Conservation (phyloP, 345 rosid genomes). For the Cardamine resedifolia region DNA sequence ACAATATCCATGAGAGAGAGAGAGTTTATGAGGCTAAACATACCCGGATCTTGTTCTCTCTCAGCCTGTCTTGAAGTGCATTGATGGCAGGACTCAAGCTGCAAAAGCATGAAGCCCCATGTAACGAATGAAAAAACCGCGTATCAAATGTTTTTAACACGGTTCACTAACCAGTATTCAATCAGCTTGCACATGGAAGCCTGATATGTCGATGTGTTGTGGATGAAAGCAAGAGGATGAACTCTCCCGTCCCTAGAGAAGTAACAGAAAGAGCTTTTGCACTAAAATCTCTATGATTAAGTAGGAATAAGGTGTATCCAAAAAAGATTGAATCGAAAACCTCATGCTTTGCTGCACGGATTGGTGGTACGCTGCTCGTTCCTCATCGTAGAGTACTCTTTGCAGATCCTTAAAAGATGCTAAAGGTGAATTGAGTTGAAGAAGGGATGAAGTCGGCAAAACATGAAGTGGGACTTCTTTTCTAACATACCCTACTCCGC, state of each 20-base stretch:
- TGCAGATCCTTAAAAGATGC: conserved; percentile 82
- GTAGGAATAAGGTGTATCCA: not conserved
- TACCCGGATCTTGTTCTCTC: conserved; percentile 92
- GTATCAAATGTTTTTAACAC: not conserved
- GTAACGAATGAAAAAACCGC: not conserved
- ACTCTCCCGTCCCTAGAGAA: conserved; percentile 64
- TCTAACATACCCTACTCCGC: conserved; percentile 82
- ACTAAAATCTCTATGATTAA: conserved; percentile 20
- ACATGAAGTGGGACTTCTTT: conserved; percentile 89
- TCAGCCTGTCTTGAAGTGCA: conserved; percentile 82
- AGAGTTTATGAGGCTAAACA: not conserved
- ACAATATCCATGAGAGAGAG: conserved; percentile 5
- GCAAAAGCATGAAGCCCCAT: conserved; percentile 30
- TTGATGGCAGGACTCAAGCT: conserved; percentile 93
- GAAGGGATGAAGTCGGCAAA: conserved; percentile 67
- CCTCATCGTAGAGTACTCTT: conserved; percentile 83
- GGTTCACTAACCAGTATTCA: conserved; percentile 77
- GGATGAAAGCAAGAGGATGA: conserved; percentile 87
- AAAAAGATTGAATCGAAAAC: conserved; percentile 39
- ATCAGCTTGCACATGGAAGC: conserved; percentile 96
- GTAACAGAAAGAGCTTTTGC: conserved; percentile 15
- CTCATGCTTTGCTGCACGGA: conserved; percentile 71
- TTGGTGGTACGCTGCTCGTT: conserved; percentile 78
- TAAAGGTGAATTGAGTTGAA: conserved; percentile 75
- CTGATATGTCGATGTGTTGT: conserved; percentile 93